Percentiles rank a stretch among this genome's conserved stretches.
Evolutionary conservation across 768 basidiomycete species (phyloP).

Genomic region (Trametes cubensis): DNA sequence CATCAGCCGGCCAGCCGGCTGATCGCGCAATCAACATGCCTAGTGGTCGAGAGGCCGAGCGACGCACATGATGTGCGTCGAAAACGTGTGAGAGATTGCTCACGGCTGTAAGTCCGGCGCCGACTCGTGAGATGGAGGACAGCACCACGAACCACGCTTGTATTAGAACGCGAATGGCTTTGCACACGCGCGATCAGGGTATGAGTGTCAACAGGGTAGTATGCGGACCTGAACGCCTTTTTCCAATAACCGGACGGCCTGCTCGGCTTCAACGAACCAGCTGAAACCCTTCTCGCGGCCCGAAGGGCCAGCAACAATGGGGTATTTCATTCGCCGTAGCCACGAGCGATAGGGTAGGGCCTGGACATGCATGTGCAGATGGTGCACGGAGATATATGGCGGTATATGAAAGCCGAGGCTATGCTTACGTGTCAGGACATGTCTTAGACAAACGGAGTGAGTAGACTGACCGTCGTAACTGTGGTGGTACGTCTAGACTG

Average conservation of each 20-base stretch:
- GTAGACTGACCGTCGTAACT: conserved; percentile 49
- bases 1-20: too few species aligned
- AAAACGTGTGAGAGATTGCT: conserved; percentile 10
- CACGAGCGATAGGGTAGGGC: conserved; percentile 61
- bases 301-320: conserved; percentile 37
- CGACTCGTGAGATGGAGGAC: neutral
- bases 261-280: conserved; percentile 71
- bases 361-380: conserved; percentile 77
- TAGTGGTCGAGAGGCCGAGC: neutral
- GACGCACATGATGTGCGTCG: conserved; percentile 2
- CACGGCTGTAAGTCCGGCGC: conserved; percentile 5
- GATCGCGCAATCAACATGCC: too few species aligned
- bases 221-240: conserved; percentile 52
- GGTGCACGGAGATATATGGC: conserved; percentile 71
- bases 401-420: conserved; percentile 86
- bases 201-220: conserved; percentile 44
- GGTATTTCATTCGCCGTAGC: conserved; percentile 50
- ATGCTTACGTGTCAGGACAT: neutral
- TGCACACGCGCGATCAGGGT: neutral
- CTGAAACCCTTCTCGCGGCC: conserved; percentile 62
- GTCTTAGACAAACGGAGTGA: neutral
- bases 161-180: neutral
- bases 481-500: conserved; percentile 42
- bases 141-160: neutral
- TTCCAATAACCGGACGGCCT: conserved; percentile 63